Conservation (phyloP, 2,329 filamentous ascomycete species). For the Dactylellina leptospora region DNA sequence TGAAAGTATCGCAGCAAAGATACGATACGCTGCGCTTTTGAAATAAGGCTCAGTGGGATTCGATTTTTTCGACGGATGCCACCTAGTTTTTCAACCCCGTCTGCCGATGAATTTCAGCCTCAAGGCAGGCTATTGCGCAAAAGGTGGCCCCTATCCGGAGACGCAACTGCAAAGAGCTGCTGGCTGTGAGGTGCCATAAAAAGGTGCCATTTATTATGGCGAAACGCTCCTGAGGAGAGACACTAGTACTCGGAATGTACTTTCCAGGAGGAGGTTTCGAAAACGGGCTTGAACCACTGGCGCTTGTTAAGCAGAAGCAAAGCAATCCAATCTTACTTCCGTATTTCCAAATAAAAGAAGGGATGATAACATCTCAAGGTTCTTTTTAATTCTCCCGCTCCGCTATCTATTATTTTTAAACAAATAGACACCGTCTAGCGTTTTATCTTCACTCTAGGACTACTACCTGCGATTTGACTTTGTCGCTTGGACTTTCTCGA, state of each 20-base stretch:
- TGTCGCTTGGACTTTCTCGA: slow-evolving; percentile 37
- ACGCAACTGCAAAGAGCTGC: slow-evolving; percentile 11
- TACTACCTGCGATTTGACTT: slow-evolving; percentile 7
- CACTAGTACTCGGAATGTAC: slow-evolving; percentile 41
- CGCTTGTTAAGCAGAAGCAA: slow-evolving; percentile 28
- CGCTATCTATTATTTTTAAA: slow-evolving; percentile 22
- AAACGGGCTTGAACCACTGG: slow-evolving; percentile 33
- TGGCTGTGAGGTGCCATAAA: slow-evolving; percentile 26
- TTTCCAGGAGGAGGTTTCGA: slow-evolving; percentile 35
- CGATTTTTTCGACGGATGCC: too few relatives aligned
- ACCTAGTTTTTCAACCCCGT: slow-evolving; percentile 12
- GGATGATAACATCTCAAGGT: slow-evolving; percentile 31
- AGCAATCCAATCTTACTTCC: slow-evolving; percentile 41
- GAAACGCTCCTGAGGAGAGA: slow-evolving; percentile 47
- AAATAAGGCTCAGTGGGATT: slow-evolving; percentile 17
- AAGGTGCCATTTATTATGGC: slow-evolving; percentile 7
- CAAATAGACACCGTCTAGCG: slow-evolving; percentile 26
- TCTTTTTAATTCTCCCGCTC: slow-evolving; percentile 22
- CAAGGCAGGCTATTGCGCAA: slow-evolving; percentile 34
- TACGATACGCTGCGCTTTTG: slow-evolving; percentile 28
- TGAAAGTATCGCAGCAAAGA: slow-evolving; percentile 21
- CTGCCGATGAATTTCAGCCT: slow-evolving; percentile 24
- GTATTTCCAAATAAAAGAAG: slow-evolving; percentile 28
- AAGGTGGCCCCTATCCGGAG: slow-evolving; percentile 40
- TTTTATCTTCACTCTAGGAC: slow-evolving; percentile 16